Percentiles rank a stretch among this genome's conserved stretches.
Evolutionary conservation across 2,329 filamentous ascomycete species (phyloP).

Genomic region (Lasiodiplodia citricola): DNA sequence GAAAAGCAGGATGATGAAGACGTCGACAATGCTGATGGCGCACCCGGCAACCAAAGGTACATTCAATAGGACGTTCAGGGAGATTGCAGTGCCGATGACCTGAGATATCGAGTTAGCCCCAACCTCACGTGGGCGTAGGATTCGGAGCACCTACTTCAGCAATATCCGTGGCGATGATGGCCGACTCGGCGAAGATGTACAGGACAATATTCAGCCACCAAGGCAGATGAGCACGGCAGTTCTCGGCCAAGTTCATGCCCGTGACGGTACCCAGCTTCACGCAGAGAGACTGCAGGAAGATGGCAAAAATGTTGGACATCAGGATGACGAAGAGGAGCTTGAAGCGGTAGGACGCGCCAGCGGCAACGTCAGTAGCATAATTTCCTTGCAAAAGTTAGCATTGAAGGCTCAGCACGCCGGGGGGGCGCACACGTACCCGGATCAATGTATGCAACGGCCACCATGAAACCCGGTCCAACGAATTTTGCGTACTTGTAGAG

Average conservation of each 20-base stretch:
- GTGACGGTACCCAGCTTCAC: slow-evolving; percentile 62
- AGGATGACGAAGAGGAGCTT: slow-evolving; percentile 71
- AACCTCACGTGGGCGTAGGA: not conserved
- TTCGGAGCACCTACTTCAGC: slow-evolving; percentile 50
- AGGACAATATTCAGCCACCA: slow-evolving; percentile 60
- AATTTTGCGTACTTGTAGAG: slow-evolving; percentile 61
- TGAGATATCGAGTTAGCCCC: slow-evolving; percentile 21
- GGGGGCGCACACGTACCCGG: slow-evolving; percentile 40
- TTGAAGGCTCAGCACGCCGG: not conserved
- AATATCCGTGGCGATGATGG: slow-evolving; percentile 65
- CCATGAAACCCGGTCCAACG: slow-evolving; percentile 71
- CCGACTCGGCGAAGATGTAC: slow-evolving; percentile 61
- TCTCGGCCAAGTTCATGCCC: slow-evolving; percentile 56
- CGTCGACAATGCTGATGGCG: slow-evolving; percentile 62
- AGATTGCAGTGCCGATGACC: slow-evolving; percentile 64
- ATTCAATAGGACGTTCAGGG: slow-evolving; percentile 59
- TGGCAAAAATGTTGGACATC: slow-evolving; percentile 72
- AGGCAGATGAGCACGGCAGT: slow-evolving; percentile 56
- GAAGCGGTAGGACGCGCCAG: slow-evolving; percentile 70
- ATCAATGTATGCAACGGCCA: slow-evolving; percentile 57
- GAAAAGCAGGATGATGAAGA: slow-evolving; percentile 62
- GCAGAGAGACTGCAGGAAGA: slow-evolving; percentile 70
- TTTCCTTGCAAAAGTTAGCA: slow-evolving; percentile 56
- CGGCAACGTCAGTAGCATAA: slow-evolving; percentile 72
- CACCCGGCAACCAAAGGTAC: slow-evolving; percentile 62